Conservation (phyloP, 1,139 yeast genomes). For the Magnusiomyces fungicola region DNA sequence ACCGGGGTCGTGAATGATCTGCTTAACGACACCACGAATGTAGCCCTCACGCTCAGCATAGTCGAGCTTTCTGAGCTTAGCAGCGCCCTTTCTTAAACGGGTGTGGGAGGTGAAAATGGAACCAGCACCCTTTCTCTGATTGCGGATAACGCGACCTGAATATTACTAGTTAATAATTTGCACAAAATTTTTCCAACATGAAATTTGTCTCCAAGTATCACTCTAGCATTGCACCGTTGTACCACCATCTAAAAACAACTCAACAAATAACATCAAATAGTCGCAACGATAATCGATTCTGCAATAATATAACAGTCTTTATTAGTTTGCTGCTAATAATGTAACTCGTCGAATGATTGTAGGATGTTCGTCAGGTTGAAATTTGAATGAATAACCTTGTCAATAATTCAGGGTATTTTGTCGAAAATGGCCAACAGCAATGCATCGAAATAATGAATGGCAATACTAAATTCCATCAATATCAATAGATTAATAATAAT, state of each 20-base stretch:
- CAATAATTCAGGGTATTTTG: not conserved
- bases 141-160: slow-evolving; percentile 99
- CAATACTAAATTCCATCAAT: not conserved
- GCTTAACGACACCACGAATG: slow-evolving; percentile 98
- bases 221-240: not conserved
- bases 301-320: not conserved
- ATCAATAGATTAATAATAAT: not conserved
- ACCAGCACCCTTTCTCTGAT: slow-evolving; percentile 99
- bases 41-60: slow-evolving; percentile 99
- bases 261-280: not conserved
- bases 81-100: slow-evolving; percentile 99
- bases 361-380: not conserved
- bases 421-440: not conserved
- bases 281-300: not conserved
- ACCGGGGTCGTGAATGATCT: slow-evolving; percentile 98
- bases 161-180: not conserved
- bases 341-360: not conserved
- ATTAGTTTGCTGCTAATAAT: not conserved
- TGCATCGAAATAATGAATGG: not conserved
- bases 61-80: slow-evolving; percentile 98
- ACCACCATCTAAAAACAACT: not conserved
- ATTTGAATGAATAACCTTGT: not conserved
- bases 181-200: not conserved
- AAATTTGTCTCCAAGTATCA: not conserved
- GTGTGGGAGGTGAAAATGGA: slow-evolving; percentile 99